Evolutionary conservation across 768 basidiomycete genomes (phyloP).

Genomic region (Hericium alpestre): DNA sequence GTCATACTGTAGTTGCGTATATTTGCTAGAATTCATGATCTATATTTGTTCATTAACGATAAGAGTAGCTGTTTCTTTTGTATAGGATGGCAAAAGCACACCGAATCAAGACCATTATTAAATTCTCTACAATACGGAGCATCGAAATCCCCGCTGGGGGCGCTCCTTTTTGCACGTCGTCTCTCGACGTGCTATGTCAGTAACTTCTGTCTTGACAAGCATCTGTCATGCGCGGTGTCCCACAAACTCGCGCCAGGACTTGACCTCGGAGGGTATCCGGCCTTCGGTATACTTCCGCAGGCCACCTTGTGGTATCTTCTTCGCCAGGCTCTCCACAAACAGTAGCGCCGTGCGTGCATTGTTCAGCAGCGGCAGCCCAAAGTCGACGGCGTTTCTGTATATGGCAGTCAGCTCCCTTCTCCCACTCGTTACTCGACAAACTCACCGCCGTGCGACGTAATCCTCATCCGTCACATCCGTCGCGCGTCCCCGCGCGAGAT

Average conservation of each 20-base stretch:
- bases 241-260: constrained; percentile 85
- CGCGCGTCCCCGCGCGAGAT: constrained; percentile 76
- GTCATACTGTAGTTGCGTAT: no score
- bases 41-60: no score
- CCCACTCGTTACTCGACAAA: constrained; percentile 8
- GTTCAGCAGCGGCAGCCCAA: constrained; percentile 79
- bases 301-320: constrained; percentile 75
- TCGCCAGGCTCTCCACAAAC: constrained; percentile 81
- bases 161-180: no score
- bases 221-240: constrained; percentile 47
- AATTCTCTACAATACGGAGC: not conserved
- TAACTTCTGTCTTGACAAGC: not conserved
- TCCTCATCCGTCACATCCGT: constrained; percentile 78
- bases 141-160: not conserved
- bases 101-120: no score
- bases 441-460: constrained; percentile 86
- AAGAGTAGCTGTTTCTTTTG: no score
- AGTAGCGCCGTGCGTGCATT: constrained; percentile 81
- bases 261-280: constrained; percentile 81
- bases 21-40: no score
- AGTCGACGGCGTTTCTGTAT: constrained; percentile 9
- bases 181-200: not conserved
- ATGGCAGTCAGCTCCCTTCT: not conserved
- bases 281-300: constrained; percentile 77
- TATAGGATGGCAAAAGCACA: no score